Base-by-base conservation (phyloP, 2,329 filamentous ascomycete species). In the Talaromyces verruculosus region DNA sequence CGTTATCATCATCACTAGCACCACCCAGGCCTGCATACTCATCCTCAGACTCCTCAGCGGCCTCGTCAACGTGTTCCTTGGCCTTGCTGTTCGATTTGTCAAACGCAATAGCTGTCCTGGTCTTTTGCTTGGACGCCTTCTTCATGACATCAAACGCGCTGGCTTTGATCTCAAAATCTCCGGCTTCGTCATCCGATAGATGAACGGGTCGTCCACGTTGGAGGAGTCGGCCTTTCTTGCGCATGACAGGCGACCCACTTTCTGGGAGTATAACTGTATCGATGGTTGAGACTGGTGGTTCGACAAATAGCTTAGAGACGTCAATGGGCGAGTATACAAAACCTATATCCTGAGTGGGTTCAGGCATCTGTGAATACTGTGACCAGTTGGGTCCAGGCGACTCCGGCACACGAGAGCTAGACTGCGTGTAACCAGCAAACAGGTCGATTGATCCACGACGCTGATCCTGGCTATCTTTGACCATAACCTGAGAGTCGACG, bases 21-120 rank as follows among this genome's bases (percentile, higher is more conserved):
- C 95, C 95, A 70, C 95, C 95, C 10, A 99, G 84, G 4, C 95
- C 95, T 45, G 93, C 94, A 76, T 98, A 99, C 77, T 99, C 95
- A 75, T 99, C 95, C 75, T 99, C 96, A 0, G 95, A 99, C 79
- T 99, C 95, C 72, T 97, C 92, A 67, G 95, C 94, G 75, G 96
- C 93, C 70, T 97, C 95, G 70, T 98, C 87, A 43, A 99, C 84
- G 85, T 97, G 91, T 28, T 90, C 89, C 73, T 89, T 93, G 0
- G 93, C 94, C 74, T 91, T 89, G 80, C 92, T 96, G 76, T 90
- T 93, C 78, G 92, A 93, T 78, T 90, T 91, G 79, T 97, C 86
- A 71, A 93, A 96, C 1, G 83, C 82, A 17, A 84, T 82, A 5
- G 81, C 79, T 61, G 84, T 82, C 71, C 86, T 86, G 71, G 85